Percentiles rank a stretch among this genome's conserved stretches.
Conservation (phyloP, 2,329 filamentous ascomycete species). For the Paraphaeosphaeria minitans region DNA sequence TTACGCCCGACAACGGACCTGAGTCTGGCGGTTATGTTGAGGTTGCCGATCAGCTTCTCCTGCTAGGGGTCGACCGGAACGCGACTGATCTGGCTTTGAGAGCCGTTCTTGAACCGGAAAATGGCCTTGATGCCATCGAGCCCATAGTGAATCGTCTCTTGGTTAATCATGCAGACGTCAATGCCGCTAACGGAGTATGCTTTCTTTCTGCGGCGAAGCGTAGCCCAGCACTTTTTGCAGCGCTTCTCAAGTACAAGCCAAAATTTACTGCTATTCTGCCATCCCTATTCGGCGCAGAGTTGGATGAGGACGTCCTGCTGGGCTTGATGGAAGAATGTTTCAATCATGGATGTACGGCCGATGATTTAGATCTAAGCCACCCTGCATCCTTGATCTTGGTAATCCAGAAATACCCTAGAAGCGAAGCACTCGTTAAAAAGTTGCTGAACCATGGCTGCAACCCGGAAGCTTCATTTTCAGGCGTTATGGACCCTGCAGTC, state of each 20-base stretch:
- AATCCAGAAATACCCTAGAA: conserved; percentile 34
- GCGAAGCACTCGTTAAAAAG: conserved; percentile 24
- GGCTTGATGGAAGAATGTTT: conserved; percentile 60
- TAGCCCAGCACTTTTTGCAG: conserved; percentile 28
- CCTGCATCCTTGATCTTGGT: conserved; percentile 26
- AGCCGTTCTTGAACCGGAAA: conserved; percentile 23
- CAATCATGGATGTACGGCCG: conserved; percentile 50
- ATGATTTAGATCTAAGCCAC: conserved; percentile 24
- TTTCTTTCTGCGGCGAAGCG: conserved; percentile 39
- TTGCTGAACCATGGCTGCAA: conserved; percentile 35
- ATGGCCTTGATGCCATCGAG: conserved; percentile 16
- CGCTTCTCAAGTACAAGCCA: conserved; percentile 50
- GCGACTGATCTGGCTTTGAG: conserved; percentile 21
- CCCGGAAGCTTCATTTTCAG: conserved; percentile 50
- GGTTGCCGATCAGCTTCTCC: conserved; percentile 34
- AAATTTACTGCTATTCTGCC: conserved; percentile 60
- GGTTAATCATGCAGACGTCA: conserved; percentile 36
- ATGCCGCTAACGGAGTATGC: conserved; percentile 35
- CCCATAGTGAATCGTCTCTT: conserved; percentile 31
- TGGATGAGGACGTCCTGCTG: conserved; percentile 52
- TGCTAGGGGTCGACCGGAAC: conserved; percentile 33
- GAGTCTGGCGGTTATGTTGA: conserved; percentile 5
- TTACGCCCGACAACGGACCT: background rate
- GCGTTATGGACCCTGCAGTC: conserved; percentile 54
- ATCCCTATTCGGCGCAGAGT: conserved; percentile 59